Conservation (phyloP, 805 yeast species). For the Metschnikowia borealis region DNA sequence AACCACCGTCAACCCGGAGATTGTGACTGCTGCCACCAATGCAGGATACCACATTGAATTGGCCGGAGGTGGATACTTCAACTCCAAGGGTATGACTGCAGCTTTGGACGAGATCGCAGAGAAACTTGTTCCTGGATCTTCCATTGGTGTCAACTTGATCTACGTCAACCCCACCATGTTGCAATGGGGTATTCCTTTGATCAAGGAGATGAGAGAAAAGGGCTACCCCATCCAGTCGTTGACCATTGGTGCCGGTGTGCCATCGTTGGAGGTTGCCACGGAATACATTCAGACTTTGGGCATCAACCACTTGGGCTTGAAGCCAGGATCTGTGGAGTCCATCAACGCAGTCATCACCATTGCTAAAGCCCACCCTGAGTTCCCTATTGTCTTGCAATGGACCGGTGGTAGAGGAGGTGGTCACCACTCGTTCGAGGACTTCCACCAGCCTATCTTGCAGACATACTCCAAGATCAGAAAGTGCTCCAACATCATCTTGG, state of each 20-base stretch:
- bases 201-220: constrained; percentile 78
- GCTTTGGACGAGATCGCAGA: constrained; percentile 75
- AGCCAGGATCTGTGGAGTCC: constrained; percentile 96
- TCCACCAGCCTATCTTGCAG: constrained; percentile 95
- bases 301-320: constrained; percentile 88
- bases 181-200: constrained; percentile 98
- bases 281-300: constrained; percentile 94
- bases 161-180: constrained; percentile 97
- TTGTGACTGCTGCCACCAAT: constrained; percentile 88
- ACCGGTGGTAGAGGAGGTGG: constrained; percentile 99
- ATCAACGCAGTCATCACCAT: constrained; percentile 81
- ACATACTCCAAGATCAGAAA: constrained; percentile 95
- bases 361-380: constrained; percentile 91
- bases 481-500: constrained; percentile 79
- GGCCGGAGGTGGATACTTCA: constrained; percentile 98
- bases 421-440: constrained; percentile 98
- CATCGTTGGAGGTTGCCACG: constrained; percentile 93
- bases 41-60: constrained; percentile 97
- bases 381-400: constrained; percentile 99
- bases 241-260: constrained; percentile 99
- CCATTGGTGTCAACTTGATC: constrained; percentile 87
- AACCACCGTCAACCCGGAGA: constrained; percentile 90
- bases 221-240: constrained; percentile 96
- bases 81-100: constrained; percentile 60
- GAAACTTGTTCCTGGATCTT: constrained; percentile 73